Percentiles rank a stretch among this genome's conserved stretches.
phyloP scores from a whole-genome alignment of 176 grass and related monocot species.

The Bonia amplexicaulis region DNA sequence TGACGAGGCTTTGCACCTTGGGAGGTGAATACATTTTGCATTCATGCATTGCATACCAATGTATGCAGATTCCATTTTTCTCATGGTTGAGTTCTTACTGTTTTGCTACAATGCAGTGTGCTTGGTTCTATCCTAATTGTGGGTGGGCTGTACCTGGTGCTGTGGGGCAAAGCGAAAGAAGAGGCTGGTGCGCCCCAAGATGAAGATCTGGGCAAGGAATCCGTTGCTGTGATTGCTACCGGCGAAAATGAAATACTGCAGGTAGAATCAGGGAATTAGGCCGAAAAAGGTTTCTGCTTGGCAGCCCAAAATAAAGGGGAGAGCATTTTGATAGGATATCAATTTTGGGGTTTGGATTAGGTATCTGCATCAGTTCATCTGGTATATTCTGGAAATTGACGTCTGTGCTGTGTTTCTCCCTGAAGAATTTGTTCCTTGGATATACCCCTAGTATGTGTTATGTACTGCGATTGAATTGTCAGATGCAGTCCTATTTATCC shows the following conservation, averaged over 20 bases:
- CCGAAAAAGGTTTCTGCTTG: neutral
- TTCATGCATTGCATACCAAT: neutral
- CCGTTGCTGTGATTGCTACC: neutral
- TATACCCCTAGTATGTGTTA: neutral
- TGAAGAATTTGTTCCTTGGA: neutral
- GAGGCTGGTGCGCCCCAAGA: neutral
- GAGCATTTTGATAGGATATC: neutral
- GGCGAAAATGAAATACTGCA: neutral
- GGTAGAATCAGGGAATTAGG: neutral
- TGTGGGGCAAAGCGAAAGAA: conserved; percentile 57
- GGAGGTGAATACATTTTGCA: conserved; percentile 21
- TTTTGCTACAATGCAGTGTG: conserved; percentile 6
- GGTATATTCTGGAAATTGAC: neutral
- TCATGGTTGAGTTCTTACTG: neutral
- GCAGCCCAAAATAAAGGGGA: neutral
- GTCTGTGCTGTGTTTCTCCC: neutral
- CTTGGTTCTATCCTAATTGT: conserved; percentile 42
- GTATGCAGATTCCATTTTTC: neutral
- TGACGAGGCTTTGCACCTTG: conserved; percentile 23
- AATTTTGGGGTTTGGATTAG: neutral
- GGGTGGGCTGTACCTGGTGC: conserved; percentile 42
- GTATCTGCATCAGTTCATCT: neutral
- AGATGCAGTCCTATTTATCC: neutral
- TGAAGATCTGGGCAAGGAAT: neutral
- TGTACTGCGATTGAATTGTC: neutral